Conservation (phyloP, 2,329 filamentous ascomycete genomes). For the Colletotrichum cuscutae region DNA sequence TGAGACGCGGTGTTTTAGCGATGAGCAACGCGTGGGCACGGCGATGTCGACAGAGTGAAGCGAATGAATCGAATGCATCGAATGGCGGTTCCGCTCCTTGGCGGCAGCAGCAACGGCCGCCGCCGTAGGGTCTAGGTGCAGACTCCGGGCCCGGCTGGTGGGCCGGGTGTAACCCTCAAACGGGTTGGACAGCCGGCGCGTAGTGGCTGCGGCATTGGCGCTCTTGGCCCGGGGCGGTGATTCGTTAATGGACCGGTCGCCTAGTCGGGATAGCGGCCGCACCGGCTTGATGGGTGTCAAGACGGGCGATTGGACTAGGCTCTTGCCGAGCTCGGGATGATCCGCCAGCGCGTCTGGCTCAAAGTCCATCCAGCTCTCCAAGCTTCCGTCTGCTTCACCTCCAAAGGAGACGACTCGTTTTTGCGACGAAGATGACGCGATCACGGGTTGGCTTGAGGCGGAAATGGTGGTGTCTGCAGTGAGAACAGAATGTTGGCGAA, state of each 20-base stretch:
- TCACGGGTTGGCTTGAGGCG: conserved; percentile 42
- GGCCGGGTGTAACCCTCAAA: conserved; percentile 33
- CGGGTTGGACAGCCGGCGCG: conserved; percentile 24
- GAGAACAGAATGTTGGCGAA: conserved; percentile 47
- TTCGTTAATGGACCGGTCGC: conserved; percentile 31
- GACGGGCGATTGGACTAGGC: conserved; percentile 26
- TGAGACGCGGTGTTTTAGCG: conserved; percentile 29
- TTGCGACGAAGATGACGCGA: conserved; percentile 39
- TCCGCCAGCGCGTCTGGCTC: conserved; percentile 33
- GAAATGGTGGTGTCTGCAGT: conserved; percentile 54
- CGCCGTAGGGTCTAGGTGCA: conserved; percentile 18
- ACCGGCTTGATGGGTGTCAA: conserved; percentile 30
- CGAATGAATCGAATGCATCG: conserved; percentile 6
- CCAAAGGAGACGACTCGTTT: conserved; percentile 28
- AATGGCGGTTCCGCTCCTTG: conserved; percentile 16
- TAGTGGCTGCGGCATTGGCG: conserved; percentile 28
- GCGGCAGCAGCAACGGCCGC: neutral
- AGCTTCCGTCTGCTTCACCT: conserved; percentile 20
- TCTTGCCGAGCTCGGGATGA: conserved; percentile 32
- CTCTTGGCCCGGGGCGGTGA: conserved; percentile 26
- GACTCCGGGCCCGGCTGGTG: conserved; percentile 30
- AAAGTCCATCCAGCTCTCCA: conserved; percentile 37
- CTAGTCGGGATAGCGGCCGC: conserved; percentile 29
- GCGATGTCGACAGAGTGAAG: conserved; percentile 25
- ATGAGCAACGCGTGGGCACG: conserved; percentile 33